Base-by-base conservation (phyloP, 2,329 filamentous ascomycete species). In the Davidsoniella australis region DNA sequence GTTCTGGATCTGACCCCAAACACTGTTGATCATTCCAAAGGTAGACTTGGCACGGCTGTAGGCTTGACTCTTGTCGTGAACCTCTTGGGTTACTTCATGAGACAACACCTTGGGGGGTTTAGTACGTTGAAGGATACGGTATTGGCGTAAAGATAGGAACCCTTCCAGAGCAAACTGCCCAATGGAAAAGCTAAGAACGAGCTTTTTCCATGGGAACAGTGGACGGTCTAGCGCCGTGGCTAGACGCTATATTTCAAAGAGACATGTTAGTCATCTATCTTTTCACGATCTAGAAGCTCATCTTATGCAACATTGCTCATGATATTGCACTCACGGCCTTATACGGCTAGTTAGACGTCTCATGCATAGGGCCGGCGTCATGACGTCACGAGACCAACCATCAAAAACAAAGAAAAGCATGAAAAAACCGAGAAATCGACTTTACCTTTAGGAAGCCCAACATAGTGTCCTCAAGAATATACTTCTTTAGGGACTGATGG, bases 1-100 rank as follows among this genome's bases (percentile, higher is more conserved):
- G 61, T 93, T 94, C 66, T 94, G 88, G 58, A 88, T 68, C 67
- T 94, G 87, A 62, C 80, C 76, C 69, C 83, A 94, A 59, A 95
- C 72, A 65, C 79, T 81, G 58, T 75, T 82, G 62, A 91, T 62
- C 66, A 94, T 80, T 62, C 79, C 74, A 66, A 87, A 98, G 66
- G 88, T 82, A 56, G 88, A 85, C 69, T 98, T 98, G 61, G 89
- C 88, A 59, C 91, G 85, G 60, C 89, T 88, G 64, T 98, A 98
- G 29, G 49, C 54, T 45, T 94, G 88, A 62, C 82, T 87, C 66
- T 95, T 94, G 67, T 96, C 87, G 63, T 87, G 95, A 51, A 88
- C 88, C 60, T 89, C 78, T 61, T 89, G 78, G 29, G 85, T 80
- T 53, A 98, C 84, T 64, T 96, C 88, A 58, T 84, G 81, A 59